Evolutionary conservation across 1,284 basidiomycete genomes (phyloP), one percentile per base, ranked within the genome.

Genomic region (Apiotrichum sp.): DNA sequence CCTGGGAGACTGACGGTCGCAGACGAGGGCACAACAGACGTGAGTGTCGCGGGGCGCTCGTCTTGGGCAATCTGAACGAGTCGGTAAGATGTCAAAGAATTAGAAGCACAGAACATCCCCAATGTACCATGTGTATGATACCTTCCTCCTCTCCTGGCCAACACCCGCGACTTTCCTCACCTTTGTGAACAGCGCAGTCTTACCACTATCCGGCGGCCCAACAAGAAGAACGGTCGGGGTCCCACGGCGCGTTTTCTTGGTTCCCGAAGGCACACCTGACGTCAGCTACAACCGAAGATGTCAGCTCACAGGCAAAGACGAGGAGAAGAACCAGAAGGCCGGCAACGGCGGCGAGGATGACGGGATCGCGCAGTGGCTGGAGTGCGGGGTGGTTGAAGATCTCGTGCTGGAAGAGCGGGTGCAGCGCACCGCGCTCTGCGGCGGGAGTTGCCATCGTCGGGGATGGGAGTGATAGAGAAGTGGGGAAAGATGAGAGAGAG

Each of bases 161-260:
- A 22, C 22, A 22, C 22, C 22, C 22, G 22, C 22, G 22, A 22
- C 22, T 22, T 22, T 22, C 22, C 22, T 22, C 36, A 70, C 74
- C 57, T 74, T 73, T 14, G 72, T 58, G 53, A 76, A 75, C 8
- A 75, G 53, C 8, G 70, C 55, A 1, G 73, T 75, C 64, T 75
- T 75, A 42, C 73, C 73, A 32, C 59, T 58, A 50, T 72, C 73
- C 2, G 66, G 62, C 1, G 72, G 70, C 1, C 73, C 73, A 3
- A 72, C 64, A 14, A 75, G 65, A 10, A 74, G 50, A 0, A 70
- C 65, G 2, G 62, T 70, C 1, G 71, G 63, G 2, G 67, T 61
- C 2, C 70, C 71, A 35, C 56, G 61, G 31, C 65, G 53, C 34
- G 63, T 39, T 38, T 32, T 49, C 40, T 61, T 53, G 31, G 40